phyloP scores from a whole-genome alignment of 2,329 filamentous ascomycete species.

The Trichoderma afroharzianum region DNA sequence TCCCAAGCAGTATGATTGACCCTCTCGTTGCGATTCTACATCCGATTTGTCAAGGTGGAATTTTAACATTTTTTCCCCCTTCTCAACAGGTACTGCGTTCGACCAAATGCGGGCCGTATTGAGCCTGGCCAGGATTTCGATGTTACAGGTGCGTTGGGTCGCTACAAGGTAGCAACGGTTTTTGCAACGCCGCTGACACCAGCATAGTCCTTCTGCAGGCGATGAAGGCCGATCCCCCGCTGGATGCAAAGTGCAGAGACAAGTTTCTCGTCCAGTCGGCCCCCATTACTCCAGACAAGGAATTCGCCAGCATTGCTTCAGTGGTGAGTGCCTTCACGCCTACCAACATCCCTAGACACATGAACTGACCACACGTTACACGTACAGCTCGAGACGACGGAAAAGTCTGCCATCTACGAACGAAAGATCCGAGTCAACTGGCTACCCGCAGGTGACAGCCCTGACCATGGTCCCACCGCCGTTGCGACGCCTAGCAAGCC shows the following conservation, averaged over 20 bases:
- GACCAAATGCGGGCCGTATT: conserved; percentile 94
- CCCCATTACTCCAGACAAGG: conserved; percentile 75
- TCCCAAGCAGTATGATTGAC: conserved; percentile 81
- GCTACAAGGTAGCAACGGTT: neutral
- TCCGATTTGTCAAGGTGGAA: neutral
- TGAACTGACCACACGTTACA: neutral
- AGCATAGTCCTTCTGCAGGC: conserved; percentile 82
- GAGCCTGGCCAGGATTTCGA: conserved; percentile 87
- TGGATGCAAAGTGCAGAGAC: conserved; percentile 87
- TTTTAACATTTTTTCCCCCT: neutral
- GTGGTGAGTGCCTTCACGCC: conserved; percentile 59
- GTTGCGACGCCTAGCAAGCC: conserved; percentile 41
- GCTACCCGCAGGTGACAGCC: conserved; percentile 58
- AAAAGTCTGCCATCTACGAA: conserved; percentile 79
- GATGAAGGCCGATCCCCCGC: conserved; percentile 90
- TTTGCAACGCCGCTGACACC: conserved; percentile 23
- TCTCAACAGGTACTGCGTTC: conserved; percentile 79
- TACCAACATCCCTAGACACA: neutral
- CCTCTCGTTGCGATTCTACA: neutral
- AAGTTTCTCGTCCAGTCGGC: conserved; percentile 97
- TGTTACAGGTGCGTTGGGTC: conserved; percentile 68
- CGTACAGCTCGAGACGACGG: conserved; percentile 71
- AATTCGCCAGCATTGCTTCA: conserved; percentile 73
- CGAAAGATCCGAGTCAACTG: conserved; percentile 94
- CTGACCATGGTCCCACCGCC: conserved; percentile 25